A percentile compares a stretch with the other conserved stretches of the same genome.
Conservation (phyloP, 495 filamentous ascomycete species). For the Delitschia confertaspora region DNA sequence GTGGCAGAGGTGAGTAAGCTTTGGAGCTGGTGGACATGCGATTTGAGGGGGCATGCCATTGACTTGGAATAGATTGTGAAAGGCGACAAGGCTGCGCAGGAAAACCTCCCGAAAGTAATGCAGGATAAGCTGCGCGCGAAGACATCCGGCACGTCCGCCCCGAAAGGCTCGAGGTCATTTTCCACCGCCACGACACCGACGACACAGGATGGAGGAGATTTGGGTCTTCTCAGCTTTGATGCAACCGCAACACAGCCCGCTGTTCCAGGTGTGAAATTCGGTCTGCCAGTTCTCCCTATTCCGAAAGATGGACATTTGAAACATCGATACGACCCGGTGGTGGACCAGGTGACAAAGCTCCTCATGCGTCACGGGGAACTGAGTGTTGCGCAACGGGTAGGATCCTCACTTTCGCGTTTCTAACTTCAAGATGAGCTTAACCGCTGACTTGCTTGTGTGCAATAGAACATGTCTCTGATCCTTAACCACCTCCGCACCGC, state of each 20-base stretch:
- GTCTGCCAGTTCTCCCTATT: slow-evolving; percentile 56
- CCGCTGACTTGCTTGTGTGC: slow-evolving; percentile 7
- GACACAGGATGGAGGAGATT: slow-evolving; percentile 22
- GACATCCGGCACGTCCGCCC: slow-evolving; percentile 21
- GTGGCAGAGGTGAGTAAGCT: slow-evolving; percentile 29
- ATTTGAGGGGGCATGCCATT: slow-evolving; percentile 1
- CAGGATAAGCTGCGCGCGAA: slow-evolving; percentile 44
- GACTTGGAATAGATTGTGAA: slow-evolving; percentile 48
- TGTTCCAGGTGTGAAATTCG: slow-evolving; percentile 60
- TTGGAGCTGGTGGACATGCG: background rate
- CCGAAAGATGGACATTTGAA: slow-evolving; percentile 55
- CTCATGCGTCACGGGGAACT: slow-evolving; percentile 87
- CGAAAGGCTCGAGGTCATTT: slow-evolving; percentile 47
- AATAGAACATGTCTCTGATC: slow-evolving; percentile 79
- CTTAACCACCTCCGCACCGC: slow-evolving; percentile 81
- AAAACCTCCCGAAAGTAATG: slow-evolving; percentile 61
- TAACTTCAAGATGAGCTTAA: background rate
- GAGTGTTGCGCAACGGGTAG: slow-evolving; percentile 69
- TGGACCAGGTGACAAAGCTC: slow-evolving; percentile 79
- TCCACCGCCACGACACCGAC: slow-evolving; percentile 41
- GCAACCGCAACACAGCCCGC: slow-evolving; percentile 22
- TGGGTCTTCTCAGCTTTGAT: slow-evolving; percentile 24
- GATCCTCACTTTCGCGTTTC: slow-evolving; percentile 18
- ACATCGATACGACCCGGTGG: slow-evolving; percentile 68
- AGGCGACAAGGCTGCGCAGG: slow-evolving; percentile 51